phyloP scores from a whole-genome alignment of 768 basidiomycete genomes.

The Hemileccinum impolitum region DNA sequence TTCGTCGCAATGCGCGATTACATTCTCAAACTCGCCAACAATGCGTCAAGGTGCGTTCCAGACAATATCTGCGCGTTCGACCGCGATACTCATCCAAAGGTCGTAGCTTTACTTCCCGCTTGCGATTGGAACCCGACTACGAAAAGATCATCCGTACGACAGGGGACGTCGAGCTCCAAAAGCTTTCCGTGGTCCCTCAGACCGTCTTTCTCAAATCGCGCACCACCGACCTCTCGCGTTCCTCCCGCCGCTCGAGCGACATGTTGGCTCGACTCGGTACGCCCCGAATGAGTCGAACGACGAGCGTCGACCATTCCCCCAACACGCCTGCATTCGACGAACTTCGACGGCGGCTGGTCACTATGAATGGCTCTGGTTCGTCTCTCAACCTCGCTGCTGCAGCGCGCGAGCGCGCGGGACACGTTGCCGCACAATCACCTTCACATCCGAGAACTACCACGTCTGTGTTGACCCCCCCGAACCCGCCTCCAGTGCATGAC shows the following conservation, averaged over 20 bases:
- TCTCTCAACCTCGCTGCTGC: slow-evolving; percentile 50
- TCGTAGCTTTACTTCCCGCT: slow-evolving; percentile 62
- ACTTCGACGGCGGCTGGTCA: slow-evolving; percentile 68
- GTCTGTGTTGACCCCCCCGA: slow-evolving; percentile 23
- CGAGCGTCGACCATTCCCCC: slow-evolving; percentile 45
- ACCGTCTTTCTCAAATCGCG: slow-evolving; percentile 77
- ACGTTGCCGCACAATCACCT: slow-evolving; percentile 15
- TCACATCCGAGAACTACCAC: slow-evolving; percentile 6
- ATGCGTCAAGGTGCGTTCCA: slow-evolving; percentile 61
- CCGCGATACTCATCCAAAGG: neutral
- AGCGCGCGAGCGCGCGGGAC: slow-evolving; percentile 44
- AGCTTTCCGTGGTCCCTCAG: slow-evolving; percentile 85
- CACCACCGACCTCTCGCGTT: slow-evolving; percentile 36
- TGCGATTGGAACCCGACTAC: slow-evolving; percentile 58
- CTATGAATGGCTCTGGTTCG: slow-evolving; percentile 68
- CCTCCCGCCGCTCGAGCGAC: slow-evolving; percentile 44
- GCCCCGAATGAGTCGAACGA: slow-evolving; percentile 43
- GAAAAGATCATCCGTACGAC: slow-evolving; percentile 62
- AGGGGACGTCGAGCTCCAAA: slow-evolving; percentile 75
- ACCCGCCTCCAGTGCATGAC: slow-evolving; percentile 33
- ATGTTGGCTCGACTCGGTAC: slow-evolving; percentile 48
- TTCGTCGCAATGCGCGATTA: slow-evolving; percentile 87
- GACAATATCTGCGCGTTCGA: neutral
- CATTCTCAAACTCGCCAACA: slow-evolving; percentile 77
- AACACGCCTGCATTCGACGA: slow-evolving; percentile 71